These are phyloP conservation scores for Sporothrix luriei DNA, from an alignment of 2,329 filamentous ascomycete species.

Conservation along the genomic window DNA sequence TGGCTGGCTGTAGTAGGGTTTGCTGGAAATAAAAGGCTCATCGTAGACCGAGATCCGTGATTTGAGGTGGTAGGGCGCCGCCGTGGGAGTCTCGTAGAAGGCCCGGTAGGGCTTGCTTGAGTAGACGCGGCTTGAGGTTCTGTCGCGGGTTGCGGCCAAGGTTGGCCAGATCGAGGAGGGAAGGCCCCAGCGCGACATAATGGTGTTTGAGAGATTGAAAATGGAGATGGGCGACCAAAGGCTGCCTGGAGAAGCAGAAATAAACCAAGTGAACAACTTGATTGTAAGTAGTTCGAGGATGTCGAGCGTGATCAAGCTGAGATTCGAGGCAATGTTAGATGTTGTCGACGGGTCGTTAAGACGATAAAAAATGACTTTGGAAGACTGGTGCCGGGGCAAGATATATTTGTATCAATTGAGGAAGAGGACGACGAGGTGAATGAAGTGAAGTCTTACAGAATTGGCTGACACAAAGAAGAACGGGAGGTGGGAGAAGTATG, in stretches of 20 bases:
- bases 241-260: neutral
- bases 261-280: neutral
- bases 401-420: neutral
- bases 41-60: slow-evolving; percentile 13
- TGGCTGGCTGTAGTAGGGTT: neutral
- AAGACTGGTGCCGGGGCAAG: neutral
- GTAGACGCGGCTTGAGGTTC: neutral
- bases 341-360: neutral
- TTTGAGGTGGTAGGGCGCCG: neutral
- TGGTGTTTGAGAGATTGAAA: neutral
- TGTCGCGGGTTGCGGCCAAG: neutral
- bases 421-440: neutral
- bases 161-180: neutral
- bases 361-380: neutral
- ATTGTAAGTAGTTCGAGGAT: neutral
- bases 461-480: neutral
- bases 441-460: slow-evolving; percentile 7
- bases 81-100: neutral
- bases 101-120: slow-evolving; percentile 1
- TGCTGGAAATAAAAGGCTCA: neutral
- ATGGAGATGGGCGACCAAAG: neutral
- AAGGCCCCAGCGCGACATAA: slow-evolving; percentile 16
- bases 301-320: neutral
- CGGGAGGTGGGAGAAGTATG: neutral
- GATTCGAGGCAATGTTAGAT: neutral